Percentiles rank a stretch among this genome's conserved stretches.
Evolutionary conservation across 495 filamentous ascomycete species (phyloP).

Genomic region (Aspergillus funiculosus): DNA sequence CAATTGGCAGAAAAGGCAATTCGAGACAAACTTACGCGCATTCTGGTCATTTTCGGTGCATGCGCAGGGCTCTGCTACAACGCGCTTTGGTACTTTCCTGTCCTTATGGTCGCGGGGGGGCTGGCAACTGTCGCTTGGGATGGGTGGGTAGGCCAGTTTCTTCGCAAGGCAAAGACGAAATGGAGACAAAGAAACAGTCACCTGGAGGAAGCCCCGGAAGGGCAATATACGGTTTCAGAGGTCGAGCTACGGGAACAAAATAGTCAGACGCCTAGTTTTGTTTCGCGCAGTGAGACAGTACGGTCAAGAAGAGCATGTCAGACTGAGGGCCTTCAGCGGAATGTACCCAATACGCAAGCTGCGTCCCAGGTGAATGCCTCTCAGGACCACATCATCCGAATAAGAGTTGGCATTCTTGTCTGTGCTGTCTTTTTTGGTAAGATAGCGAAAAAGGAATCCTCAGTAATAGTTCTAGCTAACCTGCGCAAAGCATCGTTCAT

Average conservation of each 20-base stretch:
- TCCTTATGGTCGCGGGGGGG: constrained; percentile 59
- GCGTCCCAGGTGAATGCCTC: no score
- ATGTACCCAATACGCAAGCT: neutral
- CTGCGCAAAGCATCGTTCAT: constrained; percentile 46
- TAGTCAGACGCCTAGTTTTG: no score
- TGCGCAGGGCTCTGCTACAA: constrained; percentile 69
- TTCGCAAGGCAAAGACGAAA: constrained; percentile 19
- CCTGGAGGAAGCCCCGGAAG: constrained; percentile 6
- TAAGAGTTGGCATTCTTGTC: constrained; percentile 39
- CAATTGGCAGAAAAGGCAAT: constrained; percentile 70
- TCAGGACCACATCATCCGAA: constrained; percentile 21
- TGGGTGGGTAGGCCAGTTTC: constrained; percentile 43
- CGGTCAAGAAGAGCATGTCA: constrained; percentile 16
- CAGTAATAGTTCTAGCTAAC: neutral
- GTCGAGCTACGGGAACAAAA: constrained; percentile 2
- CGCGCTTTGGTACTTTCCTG: constrained; percentile 77
- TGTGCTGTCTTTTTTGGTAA: constrained; percentile 50
- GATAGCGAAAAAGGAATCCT: constrained; percentile 1
- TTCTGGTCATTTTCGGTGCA: constrained; percentile 64
- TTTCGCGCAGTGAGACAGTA: constrained; percentile 2
- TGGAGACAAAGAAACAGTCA: constrained; percentile 21
- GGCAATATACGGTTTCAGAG: constrained; percentile 4
- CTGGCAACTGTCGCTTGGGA: constrained; percentile 56
- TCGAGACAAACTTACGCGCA: constrained; percentile 61
- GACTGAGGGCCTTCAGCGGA: neutral